Percentiles rank a stretch among this genome's conserved stretches.
phyloP scores from a whole-genome alignment of 2,329 filamentous ascomycete genomes.

The Fusarium tuaranense region DNA sequence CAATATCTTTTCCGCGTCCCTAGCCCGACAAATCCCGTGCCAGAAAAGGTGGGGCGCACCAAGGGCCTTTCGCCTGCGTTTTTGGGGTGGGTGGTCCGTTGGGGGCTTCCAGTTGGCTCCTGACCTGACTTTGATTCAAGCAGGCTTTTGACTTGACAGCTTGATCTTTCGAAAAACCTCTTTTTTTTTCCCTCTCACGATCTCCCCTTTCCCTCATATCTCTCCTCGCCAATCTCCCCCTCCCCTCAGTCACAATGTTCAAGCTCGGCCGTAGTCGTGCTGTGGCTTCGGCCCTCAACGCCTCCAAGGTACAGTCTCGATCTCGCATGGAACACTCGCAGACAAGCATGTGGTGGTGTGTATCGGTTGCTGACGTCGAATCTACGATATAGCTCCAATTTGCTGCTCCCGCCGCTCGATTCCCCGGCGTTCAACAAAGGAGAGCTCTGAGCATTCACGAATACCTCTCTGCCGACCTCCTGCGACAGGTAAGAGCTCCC shows the following conservation, averaged over 20 bases:
- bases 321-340: background rate
- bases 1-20: constrained; percentile 34
- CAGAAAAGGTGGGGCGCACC: constrained; percentile 26
- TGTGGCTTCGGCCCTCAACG: constrained; percentile 82
- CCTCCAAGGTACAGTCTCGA: constrained; percentile 73
- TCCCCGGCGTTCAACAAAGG: constrained; percentile 81
- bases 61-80: constrained; percentile 4
- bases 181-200: constrained; percentile 17
- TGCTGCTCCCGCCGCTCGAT: constrained; percentile 62
- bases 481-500: constrained; percentile 71
- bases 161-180: constrained; percentile 39
- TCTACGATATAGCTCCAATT: constrained; percentile 43
- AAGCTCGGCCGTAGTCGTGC: constrained; percentile 86
- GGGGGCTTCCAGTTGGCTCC: constrained; percentile 26
- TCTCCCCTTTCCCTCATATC: constrained; percentile 21
- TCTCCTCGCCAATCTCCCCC: constrained; percentile 1
- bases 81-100: constrained; percentile 25
- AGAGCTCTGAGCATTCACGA: constrained; percentile 97
- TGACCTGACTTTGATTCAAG: constrained; percentile 28
- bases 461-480: constrained; percentile 93
- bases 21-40: constrained; percentile 46
- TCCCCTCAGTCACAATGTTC: constrained; percentile 73
- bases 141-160: constrained; percentile 33
- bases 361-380: constrained; percentile 24
- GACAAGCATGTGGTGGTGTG: constrained; percentile 5